Evolutionary conservation across 495 filamentous ascomycete species (phyloP), one percentile per base, ranked within the genome.

Genomic region (Trichoderma erinaceum): DNA sequence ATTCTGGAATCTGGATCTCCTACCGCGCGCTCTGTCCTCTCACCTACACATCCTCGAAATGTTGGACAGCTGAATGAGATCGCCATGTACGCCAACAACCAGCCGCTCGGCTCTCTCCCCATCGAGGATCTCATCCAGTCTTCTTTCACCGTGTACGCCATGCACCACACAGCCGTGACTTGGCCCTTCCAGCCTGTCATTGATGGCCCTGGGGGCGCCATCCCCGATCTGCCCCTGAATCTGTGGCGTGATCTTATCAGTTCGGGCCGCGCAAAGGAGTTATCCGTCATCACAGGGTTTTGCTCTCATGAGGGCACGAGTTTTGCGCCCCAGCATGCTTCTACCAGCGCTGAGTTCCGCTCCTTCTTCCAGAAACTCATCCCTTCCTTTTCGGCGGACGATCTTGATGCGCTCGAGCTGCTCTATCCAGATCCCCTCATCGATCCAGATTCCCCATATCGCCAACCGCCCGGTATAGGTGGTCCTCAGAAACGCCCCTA

Each of bases 171-270:
- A 12, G 83, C 80, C 50, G 78, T 90, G 0, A 83, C 86, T 5
- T 89, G 87, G 87, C 81, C 87, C 11, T 90, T 89, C 73, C 87
- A 89, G 69, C 87, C 88, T 44, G 87, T 87, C 66, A 86, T 89
- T 68, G 88, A 89, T 69, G 81, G 81, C 0, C 74, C 78, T 23
- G 74, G 75, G 15, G 80, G 83, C 8, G 72, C 87, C 23, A 85
- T 90, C 66, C 77, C 81, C 15, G 81, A 84, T 38, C 78, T 83
- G 10, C 87, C 88, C 27, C 76, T 87, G 35, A 79, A 80, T 21
- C 82, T 83, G 12, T 88, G 85, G 86, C 71, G 78, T 41, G 73
- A 82, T 0, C 77, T 80, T 18, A 70, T 77, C 16, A 84, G 82
- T 71, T 80, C 88, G 46, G 81, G 81, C 68, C 56, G 27, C 12